phyloP scores from a whole-genome alignment of 2,329 filamentous ascomycete species.

The Fusarium sp. region DNA sequence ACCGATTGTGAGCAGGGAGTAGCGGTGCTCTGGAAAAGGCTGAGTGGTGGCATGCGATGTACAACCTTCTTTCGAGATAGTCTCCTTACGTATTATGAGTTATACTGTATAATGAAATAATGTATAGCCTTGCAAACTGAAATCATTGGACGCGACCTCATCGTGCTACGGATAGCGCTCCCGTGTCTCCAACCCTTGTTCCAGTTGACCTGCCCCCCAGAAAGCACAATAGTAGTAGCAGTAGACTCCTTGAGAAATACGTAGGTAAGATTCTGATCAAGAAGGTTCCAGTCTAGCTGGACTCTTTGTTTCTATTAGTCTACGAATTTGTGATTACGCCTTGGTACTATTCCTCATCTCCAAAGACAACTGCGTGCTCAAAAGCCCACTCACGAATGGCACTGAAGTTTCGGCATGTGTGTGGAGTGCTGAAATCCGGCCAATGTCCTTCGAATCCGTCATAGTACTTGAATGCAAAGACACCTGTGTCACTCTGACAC shows the following conservation, averaged over 20 bases:
- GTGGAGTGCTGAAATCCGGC: constrained; percentile 66
- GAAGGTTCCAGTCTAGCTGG: no score
- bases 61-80: neutral
- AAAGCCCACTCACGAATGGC: constrained; percentile 63
- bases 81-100: constrained; percentile 6
- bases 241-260: no score
- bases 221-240: no score
- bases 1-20: neutral
- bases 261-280: no score
- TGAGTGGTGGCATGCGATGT: neutral
- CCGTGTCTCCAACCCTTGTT: neutral
- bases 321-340: no score
- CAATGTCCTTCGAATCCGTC: constrained; percentile 62
- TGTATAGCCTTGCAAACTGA: neutral
- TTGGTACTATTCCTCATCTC: constrained; percentile 54
- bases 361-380: constrained; percentile 61
- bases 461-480: constrained; percentile 64
- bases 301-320: neutral
- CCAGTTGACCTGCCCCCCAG: neutral
- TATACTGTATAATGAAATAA: constrained; percentile 1
- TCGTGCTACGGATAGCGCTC: no score
- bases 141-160: neutral
- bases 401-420: constrained; percentile 67
- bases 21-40: neutral
- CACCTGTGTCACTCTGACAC: constrained; percentile 66